These are phyloP conservation scores for Rhinocladiella mackenziei DNA, from an alignment of 2,329 filamentous ascomycete species.

Conservation along the genomic window DNA sequence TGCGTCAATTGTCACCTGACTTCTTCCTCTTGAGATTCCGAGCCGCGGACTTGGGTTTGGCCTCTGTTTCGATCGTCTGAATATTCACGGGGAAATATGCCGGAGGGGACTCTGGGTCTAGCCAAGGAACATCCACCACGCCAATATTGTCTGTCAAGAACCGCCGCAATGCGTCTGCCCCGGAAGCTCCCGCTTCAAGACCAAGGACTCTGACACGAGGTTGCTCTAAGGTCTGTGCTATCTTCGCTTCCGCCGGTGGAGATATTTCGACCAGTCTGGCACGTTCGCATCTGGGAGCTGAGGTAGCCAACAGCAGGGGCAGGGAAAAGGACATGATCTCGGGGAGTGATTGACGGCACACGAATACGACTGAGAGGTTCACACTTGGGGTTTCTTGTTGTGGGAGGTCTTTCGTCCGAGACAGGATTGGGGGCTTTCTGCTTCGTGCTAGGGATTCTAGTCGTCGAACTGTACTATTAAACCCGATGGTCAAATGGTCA, in stretches of 20 bases:
- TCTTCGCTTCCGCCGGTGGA: conserved; percentile 17
- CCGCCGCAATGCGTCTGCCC: conserved; percentile 10
- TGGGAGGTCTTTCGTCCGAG: conserved; percentile 3
- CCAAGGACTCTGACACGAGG: conserved; percentile 26
- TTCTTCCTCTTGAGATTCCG: conserved; percentile 12
- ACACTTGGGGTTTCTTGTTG: background rate
- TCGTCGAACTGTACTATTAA: conserved; percentile 44
- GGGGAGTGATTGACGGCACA: conserved; percentile 21
- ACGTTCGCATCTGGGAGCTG: conserved; percentile 12
- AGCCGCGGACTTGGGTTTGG: conserved; percentile 3
- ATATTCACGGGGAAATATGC: conserved; percentile 21
- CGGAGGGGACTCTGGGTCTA: conserved; percentile 10
- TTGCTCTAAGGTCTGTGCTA: conserved; percentile 21
- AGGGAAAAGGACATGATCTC: conserved; percentile 23
- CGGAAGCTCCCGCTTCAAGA: conserved; percentile 12
- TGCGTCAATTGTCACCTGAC: conserved; percentile 4
- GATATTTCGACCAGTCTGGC: conserved; percentile 19
- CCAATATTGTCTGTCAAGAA: conserved; percentile 16
- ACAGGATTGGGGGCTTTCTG: conserved; percentile 10
- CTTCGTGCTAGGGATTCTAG: conserved; percentile 37
- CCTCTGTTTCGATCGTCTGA: conserved; percentile 6
- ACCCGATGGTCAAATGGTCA: conserved; percentile 41
- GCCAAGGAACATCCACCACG: conserved; percentile 22
- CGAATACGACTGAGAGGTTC: conserved; percentile 21
- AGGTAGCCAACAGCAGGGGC: conserved; percentile 19